Evolutionary conservation across 1,284 basidiomycete species (phyloP).

Genomic region (Filobasidium uniguttulatum): DNA sequence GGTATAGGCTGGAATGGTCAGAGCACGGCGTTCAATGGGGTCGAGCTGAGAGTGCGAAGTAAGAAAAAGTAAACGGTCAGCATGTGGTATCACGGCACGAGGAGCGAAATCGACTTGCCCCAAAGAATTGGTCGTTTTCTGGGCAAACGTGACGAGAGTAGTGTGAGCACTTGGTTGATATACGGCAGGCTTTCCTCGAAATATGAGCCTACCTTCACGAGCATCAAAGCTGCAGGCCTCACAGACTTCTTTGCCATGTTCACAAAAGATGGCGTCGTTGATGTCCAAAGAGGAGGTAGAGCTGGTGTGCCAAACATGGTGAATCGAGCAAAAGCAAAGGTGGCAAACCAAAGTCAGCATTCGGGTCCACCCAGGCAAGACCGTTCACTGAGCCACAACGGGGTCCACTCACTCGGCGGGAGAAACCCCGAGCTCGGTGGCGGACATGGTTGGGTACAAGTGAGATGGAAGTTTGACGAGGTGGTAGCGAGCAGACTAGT

Average conservation of each 20-base stretch:
- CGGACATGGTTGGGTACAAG: neutral
- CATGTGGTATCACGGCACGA: neutral
- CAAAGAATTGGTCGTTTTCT: conserved; percentile 37
- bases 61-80: neutral
- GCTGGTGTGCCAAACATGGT: too few relatives aligned
- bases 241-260: conserved; percentile 37
- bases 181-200: neutral
- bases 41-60: conserved; percentile 22
- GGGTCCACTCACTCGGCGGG: neutral
- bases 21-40: conserved; percentile 27
- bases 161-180: neutral
- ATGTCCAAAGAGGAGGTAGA: conserved; percentile 29
- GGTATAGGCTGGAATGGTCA: conserved; percentile 32
- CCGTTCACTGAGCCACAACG: neutral
- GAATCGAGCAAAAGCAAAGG: neutral
- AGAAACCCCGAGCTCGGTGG: neutral
- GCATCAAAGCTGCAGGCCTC: conserved; percentile 31
- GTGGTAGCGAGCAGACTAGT: too few relatives aligned
- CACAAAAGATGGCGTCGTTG: conserved; percentile 38
- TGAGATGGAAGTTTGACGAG: too few relatives aligned
- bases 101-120: conserved; percentile 19
- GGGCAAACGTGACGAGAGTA: neutral
- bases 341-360: neutral
- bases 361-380: neutral
- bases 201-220: conserved; percentile 25